Evolutionary conservation across 345 rosid genomes (phyloP), one percentile per base, ranked within the genome.

Genomic region (Salix koriyanagi): DNA sequence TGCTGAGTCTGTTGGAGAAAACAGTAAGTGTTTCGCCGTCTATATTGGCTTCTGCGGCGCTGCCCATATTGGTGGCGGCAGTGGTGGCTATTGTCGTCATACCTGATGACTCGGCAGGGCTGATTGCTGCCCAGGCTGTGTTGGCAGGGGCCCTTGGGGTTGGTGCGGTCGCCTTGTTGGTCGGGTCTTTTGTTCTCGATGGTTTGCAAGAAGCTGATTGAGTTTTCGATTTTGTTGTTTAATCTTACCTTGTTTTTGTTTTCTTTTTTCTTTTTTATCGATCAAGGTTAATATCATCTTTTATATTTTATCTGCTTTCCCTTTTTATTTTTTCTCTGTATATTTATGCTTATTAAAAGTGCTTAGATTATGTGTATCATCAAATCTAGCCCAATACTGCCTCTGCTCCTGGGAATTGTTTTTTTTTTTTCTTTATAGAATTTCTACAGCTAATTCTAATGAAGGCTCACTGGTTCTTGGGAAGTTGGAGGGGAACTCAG

Each of bases 191-290:
- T 77, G 86, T 95, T 76, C 85, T 95, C 70, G 96, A 79, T 50
- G 97, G 93, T 46, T 77, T 95, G 77, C 97, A 95, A 82, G 99
- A 91, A 81, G 96, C 96, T 61, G 99, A 95, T 54, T 93, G 83
- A 89, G 54, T 15, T 72, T 66, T 67, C 15, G 10, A 41, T 67
- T 52, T 7, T 58, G 34, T 23, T 36, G 36, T 28, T 41, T 30
- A 26, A 14, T 48, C 28, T n/a, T 1, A 19, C 25, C 0, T 37
- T 14, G 11, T 8, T 44, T 21, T 69, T 12, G 11, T 16, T 44
- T 21, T 69, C 4, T 30, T 36, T 16, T 44, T 21, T 12, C 34
- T 21, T 69, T 7, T 42, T 36, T 21, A 5, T 15, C 8, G 28
- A 32, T 14, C 30, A 5, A n/a, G 77, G 32, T 13, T 34, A n/a